Conservation (phyloP, 768 basidiomycete genomes). For the Leucosporidium yakuticum region DNA sequence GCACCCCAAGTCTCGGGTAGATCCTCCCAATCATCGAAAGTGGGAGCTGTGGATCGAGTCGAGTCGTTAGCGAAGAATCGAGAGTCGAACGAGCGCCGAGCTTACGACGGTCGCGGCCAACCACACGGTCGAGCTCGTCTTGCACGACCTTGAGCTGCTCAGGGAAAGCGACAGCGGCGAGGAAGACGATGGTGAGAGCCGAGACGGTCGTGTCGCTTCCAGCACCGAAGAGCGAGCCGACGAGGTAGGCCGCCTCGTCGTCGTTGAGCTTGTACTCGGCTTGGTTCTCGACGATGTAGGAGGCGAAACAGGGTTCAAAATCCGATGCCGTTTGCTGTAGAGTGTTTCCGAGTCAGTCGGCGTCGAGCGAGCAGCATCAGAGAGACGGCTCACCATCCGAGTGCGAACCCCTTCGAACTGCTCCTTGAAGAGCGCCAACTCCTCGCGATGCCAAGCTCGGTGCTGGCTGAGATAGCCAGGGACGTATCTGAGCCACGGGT, state of each 20-base stretch:
- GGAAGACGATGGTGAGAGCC: background rate
- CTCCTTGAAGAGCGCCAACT: background rate
- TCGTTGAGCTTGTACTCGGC: background rate
- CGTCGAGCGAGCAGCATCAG: background rate
- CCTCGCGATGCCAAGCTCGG: background rate
- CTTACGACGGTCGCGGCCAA: background rate
- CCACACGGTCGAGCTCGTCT: background rate
- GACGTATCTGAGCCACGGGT: background rate
- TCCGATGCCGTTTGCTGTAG: background rate
- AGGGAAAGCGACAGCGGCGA: background rate
- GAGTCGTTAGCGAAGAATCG: too few relatives aligned
- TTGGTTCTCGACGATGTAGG: background rate
- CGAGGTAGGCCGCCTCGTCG: background rate
- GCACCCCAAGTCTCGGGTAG: background rate
- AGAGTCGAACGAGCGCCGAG: too few relatives aligned
- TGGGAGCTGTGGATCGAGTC: background rate
- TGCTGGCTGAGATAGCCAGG: background rate
- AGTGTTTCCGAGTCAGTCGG: background rate
- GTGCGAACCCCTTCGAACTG: background rate
- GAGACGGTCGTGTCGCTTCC: background rate
- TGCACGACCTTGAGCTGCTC: constrained; percentile 1
- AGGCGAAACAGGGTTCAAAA: background rate
- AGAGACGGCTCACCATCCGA: background rate
- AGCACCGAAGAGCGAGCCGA: background rate
- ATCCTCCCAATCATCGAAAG: background rate